Evolutionary conservation across 768 basidiomycete species (phyloP).

Genomic region (Leccinellum luteum): DNA sequence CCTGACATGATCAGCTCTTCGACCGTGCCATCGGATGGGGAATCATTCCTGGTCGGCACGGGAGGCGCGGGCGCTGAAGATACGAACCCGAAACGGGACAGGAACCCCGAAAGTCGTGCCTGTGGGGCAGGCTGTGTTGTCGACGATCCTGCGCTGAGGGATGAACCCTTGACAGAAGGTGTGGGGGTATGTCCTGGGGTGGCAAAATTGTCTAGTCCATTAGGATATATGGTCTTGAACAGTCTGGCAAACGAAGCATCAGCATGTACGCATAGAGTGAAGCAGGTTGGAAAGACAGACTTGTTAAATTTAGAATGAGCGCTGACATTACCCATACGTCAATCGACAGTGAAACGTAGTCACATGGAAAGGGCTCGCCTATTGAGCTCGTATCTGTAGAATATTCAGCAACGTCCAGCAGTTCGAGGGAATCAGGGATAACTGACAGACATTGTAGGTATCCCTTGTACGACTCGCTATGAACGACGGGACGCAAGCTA

Average conservation of each 20-base stretch:
- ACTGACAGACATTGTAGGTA: constrained; percentile 75
- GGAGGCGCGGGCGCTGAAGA: constrained; percentile 14
- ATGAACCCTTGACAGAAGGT: constrained; percentile 37
- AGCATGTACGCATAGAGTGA: not conserved
- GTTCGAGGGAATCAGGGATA: not conserved
- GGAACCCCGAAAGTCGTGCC: constrained; percentile 31
- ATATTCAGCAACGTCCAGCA: constrained; percentile 9
- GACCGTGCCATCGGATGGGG: constrained; percentile 49
- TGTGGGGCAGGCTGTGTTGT: constrained; percentile 16
- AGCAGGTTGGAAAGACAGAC: constrained; percentile 32
- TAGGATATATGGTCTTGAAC: constrained; percentile 65
- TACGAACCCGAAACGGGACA: constrained; percentile 35
- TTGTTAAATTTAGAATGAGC: constrained; percentile 77
- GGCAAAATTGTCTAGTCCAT: constrained; percentile 47
- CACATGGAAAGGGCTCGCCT: constrained; percentile 38
- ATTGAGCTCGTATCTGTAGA: constrained; percentile 47
- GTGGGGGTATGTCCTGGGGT: constrained; percentile 38
- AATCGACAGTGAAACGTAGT: constrained; percentile 17
- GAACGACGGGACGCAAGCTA: not conserved
- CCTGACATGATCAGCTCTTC: constrained; percentile 76
- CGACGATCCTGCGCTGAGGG: constrained; percentile 12
- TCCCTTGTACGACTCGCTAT: constrained; percentile 73
- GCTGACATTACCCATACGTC: constrained; percentile 20
- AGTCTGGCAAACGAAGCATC: constrained; percentile 38
- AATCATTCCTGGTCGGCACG: constrained; percentile 12